Evolutionary conservation across 768 basidiomycete genomes (phyloP).

Genomic region (Lactarius psammicola): DNA sequence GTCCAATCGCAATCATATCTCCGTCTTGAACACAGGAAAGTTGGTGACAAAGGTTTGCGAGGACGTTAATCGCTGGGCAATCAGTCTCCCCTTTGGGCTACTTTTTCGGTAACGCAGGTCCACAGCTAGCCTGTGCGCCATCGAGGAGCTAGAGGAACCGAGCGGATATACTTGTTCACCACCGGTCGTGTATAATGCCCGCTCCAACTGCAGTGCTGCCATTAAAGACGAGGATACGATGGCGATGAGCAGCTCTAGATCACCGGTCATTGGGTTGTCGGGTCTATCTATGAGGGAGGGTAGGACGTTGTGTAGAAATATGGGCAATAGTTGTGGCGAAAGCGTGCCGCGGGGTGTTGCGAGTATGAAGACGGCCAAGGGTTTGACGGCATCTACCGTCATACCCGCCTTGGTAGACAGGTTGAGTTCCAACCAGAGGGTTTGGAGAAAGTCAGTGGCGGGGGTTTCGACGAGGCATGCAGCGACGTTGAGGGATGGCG

Average conservation of each 20-base stretch:
- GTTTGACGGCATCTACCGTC: conserved; percentile 59
- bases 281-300: conserved; percentile 57
- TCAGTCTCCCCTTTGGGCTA: conserved; percentile 49
- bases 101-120: conserved; percentile 54
- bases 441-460: conserved; percentile 59
- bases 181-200: conserved; percentile 56
- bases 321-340: conserved; percentile 64
- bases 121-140: conserved; percentile 65
- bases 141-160: conserved; percentile 60
- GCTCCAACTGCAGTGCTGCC: conserved; percentile 66
- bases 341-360: conserved; percentile 55
- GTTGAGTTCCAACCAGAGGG: conserved; percentile 68
- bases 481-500: conserved; percentile 62
- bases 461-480: conserved; percentile 58
- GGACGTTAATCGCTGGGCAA: conserved; percentile 60
- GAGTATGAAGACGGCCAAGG: conserved; percentile 67
- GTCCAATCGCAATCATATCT: conserved; percentile 27
- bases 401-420: conserved; percentile 49
- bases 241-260: conserved; percentile 61
- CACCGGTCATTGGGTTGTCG: conserved; percentile 51
- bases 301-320: conserved; percentile 67
- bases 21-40: conserved; percentile 63
- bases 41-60: conserved; percentile 67
- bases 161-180: conserved; percentile 50
- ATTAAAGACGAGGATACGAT: conserved; percentile 66